Conservation (phyloP, 495 filamentous ascomycete species). For the Tricharina praecox region DNA sequence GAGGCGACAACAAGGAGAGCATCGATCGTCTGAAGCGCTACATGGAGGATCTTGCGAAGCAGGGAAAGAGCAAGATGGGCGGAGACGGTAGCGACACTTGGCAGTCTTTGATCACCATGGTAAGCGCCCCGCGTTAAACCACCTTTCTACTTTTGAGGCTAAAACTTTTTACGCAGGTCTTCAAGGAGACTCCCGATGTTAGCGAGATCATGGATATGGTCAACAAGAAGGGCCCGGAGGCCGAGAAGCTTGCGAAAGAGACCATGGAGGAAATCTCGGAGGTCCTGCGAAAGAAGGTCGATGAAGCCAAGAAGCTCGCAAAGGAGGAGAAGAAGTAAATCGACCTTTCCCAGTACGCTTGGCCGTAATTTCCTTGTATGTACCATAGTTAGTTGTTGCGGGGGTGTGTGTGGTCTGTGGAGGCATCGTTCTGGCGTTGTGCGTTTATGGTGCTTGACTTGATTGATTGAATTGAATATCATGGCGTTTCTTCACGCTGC, state of each 20-base stretch:
- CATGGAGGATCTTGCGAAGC: conserved; percentile 6
- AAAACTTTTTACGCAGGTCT: conserved; percentile 36
- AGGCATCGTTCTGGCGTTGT: no score
- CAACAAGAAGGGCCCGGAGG: conserved; percentile 43
- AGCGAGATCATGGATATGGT: conserved; percentile 37
- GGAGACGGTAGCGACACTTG: background rate
- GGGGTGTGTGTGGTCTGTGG: no score
- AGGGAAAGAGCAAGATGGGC: conserved; percentile 18
- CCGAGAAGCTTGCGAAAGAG: conserved; percentile 42
- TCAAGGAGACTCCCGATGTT: conserved; percentile 40
- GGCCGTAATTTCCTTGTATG: no score
- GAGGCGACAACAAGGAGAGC: conserved; percentile 41
- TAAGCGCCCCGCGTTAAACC: conserved; percentile 32
- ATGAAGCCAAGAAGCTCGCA: conserved; percentile 28
- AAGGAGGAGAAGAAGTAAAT: background rate
- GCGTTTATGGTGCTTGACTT: no score
- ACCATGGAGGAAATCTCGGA: conserved; percentile 38
- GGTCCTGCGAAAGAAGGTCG: conserved; percentile 29
- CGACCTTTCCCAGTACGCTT: no score
- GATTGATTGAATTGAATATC: no score
- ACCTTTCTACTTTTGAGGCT: no score
- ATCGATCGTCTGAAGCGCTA: conserved; percentile 37
- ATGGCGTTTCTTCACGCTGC: no score
- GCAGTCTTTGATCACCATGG: conserved; percentile 23
- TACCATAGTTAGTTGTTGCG: no score